Conservation (phyloP, 768 basidiomycete species). For the Trametes cingulata region DNA sequence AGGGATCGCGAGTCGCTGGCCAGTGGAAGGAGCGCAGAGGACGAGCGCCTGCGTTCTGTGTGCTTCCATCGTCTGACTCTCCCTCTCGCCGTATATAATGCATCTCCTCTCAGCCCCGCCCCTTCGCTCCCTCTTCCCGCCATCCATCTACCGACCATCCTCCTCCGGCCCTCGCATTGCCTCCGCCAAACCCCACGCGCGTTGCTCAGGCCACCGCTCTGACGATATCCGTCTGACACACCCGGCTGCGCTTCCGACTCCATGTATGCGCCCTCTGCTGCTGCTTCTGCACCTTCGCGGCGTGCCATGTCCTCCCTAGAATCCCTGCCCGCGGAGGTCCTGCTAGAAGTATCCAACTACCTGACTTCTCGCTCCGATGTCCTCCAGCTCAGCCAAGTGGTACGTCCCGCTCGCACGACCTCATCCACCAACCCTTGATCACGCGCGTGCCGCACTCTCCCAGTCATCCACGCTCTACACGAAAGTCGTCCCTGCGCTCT, state of each 20-base stretch:
- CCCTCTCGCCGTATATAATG: not conserved
- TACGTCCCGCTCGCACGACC: constrained; percentile 36
- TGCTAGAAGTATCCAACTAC: constrained; percentile 63
- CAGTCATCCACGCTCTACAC: constrained; percentile 59
- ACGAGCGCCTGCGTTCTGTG: not conserved
- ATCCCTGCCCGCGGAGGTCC: constrained; percentile 55
- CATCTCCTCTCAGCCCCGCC: not conserved
- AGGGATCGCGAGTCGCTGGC: not conserved
- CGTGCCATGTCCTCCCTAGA: constrained; percentile 10
- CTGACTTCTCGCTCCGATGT: constrained; percentile 55
- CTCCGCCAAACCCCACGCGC: no score
- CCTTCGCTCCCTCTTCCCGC: not conserved
- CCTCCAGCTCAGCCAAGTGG: constrained; percentile 60
- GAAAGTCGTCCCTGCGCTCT: constrained; percentile 58
- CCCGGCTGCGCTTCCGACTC: not conserved
- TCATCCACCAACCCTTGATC: not conserved
- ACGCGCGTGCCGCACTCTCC: not conserved
- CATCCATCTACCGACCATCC: not conserved
- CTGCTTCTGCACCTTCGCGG: not conserved
- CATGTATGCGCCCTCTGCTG: not conserved
- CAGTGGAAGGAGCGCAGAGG: not conserved
- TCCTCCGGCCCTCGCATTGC: not conserved
- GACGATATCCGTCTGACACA: not conserved
- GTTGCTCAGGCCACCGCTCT: no score
- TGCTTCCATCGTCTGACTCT: not conserved